Base-by-base conservation (phyloP, 192 early-diverging fungal genomes). In the Mortierella antarctica region DNA sequence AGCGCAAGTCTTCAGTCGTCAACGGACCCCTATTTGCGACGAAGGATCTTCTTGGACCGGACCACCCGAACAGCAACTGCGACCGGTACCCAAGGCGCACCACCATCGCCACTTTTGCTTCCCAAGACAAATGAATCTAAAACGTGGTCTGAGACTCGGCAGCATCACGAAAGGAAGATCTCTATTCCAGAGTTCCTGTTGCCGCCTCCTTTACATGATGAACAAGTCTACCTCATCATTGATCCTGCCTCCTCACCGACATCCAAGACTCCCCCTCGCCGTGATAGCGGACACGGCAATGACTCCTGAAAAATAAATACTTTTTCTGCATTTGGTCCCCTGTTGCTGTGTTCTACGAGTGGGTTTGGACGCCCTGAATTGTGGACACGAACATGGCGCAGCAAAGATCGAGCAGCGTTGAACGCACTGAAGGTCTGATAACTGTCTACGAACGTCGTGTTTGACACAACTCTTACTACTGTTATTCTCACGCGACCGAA, bases 101-200 rank as follows among this genome's bases (percentile, higher is more conserved):
- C 53, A 15, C 7, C n/a, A 55, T 55, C 8, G 7, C 23, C 57
- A 10, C 14, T 56, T 56, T 58, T 7, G 59, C 15, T 46, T 31
- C 3, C 31, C 40, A n/a, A 61, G 17, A 11, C 46, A 50, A 50
- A 8, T 44, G 18, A 3, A 44, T 40, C 50, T n/a, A 47, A 20
- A 4, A 6, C 46, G 51, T 1, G 5, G 13, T 23, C 62, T 7
- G 48, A 47, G 6, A 42, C 20, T 57, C 55, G 31, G 8, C 49
- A 42, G 11, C 67, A 62, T 17, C 75, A 71, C 44, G 75, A 79
- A 45, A 62, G 75, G 21, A 70, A 62, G 69, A 71, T 79, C 5
- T 79, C 75, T 21, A 71, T 79, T 46, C 75, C 75, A 10, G 75
- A 79, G 5, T 79, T 70, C 64, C 47, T 79, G 56, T 50, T 79